phyloP scores from a whole-genome alignment of 768 basidiomycete species.

The Trametes gibbosa region DNA sequence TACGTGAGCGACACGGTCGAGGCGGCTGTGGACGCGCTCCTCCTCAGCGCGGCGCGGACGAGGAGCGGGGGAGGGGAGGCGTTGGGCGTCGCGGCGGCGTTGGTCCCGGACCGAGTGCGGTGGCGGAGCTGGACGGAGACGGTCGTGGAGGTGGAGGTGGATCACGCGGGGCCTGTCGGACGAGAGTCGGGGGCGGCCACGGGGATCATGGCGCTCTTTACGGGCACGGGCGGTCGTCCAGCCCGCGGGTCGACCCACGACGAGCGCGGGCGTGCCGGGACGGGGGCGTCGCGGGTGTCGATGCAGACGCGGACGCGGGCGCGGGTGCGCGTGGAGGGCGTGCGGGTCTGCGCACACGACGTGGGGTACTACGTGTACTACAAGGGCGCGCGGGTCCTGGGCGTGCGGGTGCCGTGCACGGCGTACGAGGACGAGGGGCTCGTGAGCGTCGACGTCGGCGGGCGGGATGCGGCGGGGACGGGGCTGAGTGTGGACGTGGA shows the following conservation, averaged over 20 bases:
- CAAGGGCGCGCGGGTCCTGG: conserved; percentile 15
- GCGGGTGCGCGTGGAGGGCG: conserved; percentile 25
- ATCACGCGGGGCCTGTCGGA: background rate
- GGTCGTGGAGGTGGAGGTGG: conserved; percentile 19
- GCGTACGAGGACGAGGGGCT: conserved; percentile 30
- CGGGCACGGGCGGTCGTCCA: background rate
- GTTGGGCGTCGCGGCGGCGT: conserved; percentile 15
- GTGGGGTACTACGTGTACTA: conserved; percentile 26
- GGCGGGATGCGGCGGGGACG: background rate
- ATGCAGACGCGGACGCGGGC: conserved; percentile 10
- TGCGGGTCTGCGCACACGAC: conserved; percentile 23
- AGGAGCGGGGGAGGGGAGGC: background rate
- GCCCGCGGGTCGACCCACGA: background rate
- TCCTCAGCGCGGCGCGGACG: conserved; percentile 14
- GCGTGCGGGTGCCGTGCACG: conserved; percentile 7
- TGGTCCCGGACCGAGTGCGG: conserved; percentile 26
- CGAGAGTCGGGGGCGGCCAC: background rate
- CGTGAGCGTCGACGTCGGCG: conserved; percentile 22
- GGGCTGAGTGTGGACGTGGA: conserved; percentile 21
- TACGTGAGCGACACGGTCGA: conserved; percentile 20
- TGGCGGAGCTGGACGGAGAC: conserved; percentile 26
- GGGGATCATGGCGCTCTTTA: background rate
- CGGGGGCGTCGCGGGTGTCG: background rate
- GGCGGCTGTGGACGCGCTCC: conserved; percentile 24
- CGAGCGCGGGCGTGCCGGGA: too few relatives aligned